Evolutionary conservation across 371 early-diverging fungal species (phyloP).

Genomic region (Syncephalastrum monosporum): DNA sequence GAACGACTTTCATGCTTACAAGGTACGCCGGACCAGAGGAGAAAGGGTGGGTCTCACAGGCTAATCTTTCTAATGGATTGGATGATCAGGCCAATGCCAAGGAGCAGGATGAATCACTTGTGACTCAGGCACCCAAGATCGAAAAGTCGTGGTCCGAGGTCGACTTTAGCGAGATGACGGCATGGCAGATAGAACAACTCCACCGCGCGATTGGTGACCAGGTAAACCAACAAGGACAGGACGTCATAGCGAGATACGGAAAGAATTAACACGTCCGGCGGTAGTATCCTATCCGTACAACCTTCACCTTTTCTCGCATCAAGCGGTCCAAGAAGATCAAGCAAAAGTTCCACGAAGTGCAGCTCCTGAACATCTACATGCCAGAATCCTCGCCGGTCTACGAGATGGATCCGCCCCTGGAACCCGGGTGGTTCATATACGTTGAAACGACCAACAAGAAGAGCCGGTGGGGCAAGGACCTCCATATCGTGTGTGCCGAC

Average conservation of each 20-base stretch:
- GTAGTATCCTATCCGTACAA: constrained; percentile 37
- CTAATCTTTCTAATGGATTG: constrained; percentile 2
- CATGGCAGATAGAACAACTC: constrained; percentile 61
- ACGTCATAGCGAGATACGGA: constrained; percentile 1
- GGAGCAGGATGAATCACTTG: constrained; percentile 62
- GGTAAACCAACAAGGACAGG: constrained; percentile 35
- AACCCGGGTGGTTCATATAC: constrained; percentile 55
- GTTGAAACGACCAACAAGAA: constrained; percentile 13
- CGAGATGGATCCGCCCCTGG: background rate
- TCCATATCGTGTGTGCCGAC: constrained; percentile 49
- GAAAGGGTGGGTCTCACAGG: background rate
- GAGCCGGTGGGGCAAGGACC: constrained; percentile 15
- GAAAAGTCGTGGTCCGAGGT: constrained; percentile 57
- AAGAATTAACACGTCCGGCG: background rate
- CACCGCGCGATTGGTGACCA: constrained; percentile 78
- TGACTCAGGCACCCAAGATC: constrained; percentile 78
- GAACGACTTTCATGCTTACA: constrained; percentile 51
- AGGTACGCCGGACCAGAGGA: constrained; percentile 27
- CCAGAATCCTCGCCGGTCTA: constrained; percentile 19
- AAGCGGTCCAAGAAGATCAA: constrained; percentile 21
- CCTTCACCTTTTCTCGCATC: constrained; percentile 24
- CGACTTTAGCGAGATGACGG: constrained; percentile 62
- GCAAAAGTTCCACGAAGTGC: constrained; percentile 16
- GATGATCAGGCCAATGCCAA: constrained; percentile 42
- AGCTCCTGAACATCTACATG: constrained; percentile 26